phyloP scores from a whole-genome alignment of 768 basidiomycete genomes.

The Terana coerulea region DNA sequence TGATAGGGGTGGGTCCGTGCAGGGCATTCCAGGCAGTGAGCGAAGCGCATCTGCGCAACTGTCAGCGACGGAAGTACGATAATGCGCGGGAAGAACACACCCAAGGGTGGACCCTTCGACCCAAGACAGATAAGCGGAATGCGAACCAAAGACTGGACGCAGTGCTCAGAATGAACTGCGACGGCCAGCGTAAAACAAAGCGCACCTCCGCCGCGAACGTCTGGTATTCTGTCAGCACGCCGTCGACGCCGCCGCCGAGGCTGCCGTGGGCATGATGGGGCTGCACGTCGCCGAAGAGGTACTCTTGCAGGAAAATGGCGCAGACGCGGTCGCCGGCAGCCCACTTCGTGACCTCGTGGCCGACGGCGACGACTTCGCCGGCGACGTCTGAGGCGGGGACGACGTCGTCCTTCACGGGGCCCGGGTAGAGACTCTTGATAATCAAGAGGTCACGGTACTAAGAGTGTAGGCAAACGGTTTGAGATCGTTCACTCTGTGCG shows the following conservation, averaged over 20 bases:
- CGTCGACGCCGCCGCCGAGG: slow-evolving; percentile 47
- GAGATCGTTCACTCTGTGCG: not conserved
- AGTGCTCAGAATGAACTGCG: not conserved
- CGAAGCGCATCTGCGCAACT: slow-evolving; percentile 43
- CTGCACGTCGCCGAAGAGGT: slow-evolving; percentile 43
- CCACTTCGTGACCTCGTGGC: slow-evolving; percentile 40
- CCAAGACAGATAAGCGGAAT: slow-evolving; percentile 46
- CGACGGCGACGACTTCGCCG: slow-evolving; percentile 50
- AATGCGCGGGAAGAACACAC: slow-evolving; percentile 26
- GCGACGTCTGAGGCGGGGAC: slow-evolving; percentile 46
- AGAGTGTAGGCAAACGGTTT: slow-evolving; percentile 27
- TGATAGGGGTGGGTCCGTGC: slow-evolving; percentile 42
- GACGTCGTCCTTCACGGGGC: not conserved
- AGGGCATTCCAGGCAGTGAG: slow-evolving; percentile 62
- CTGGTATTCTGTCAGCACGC: slow-evolving; percentile 52
- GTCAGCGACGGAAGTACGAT: not conserved
- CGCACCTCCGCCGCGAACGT: slow-evolving; percentile 43
- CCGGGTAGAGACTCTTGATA: not conserved
- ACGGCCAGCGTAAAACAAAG: not conserved
- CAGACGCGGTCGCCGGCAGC: slow-evolving; percentile 53
- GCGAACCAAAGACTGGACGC: slow-evolving; percentile 4
- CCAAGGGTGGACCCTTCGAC: slow-evolving; percentile 63
- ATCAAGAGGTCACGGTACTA: slow-evolving; percentile 32
- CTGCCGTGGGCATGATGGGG: slow-evolving; percentile 31
- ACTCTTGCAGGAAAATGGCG: slow-evolving; percentile 48